Evolutionary conservation across 2,329 filamentous ascomycete genomes (phyloP).

Genomic region (Purpureocillium takamizusanense): DNA sequence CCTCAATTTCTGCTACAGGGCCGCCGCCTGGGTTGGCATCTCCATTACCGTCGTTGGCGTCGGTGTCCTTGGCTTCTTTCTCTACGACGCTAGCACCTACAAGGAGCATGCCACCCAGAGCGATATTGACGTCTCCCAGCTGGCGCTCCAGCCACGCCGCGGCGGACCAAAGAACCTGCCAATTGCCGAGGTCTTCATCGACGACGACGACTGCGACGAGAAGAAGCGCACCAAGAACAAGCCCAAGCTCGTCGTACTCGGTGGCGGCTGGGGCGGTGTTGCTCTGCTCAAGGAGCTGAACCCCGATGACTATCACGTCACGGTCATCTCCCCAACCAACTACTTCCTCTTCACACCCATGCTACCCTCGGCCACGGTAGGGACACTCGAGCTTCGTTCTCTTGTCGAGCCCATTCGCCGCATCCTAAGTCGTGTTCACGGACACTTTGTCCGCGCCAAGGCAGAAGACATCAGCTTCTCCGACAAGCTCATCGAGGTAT

Average conservation of each 20-base stretch:
- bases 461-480: conserved; percentile 90
- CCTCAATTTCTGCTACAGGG: conserved; percentile 55
- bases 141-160: conserved; percentile 69
- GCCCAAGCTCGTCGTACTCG: conserved; percentile 83
- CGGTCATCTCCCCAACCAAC: conserved; percentile 86
- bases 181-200: conserved; percentile 78
- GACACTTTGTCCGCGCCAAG: conserved; percentile 81
- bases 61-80: conserved; percentile 73
- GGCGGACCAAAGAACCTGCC: conserved; percentile 94
- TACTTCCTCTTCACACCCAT: conserved; percentile 98
- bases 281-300: conserved; percentile 84
- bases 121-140: conserved; percentile 76
- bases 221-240: conserved; percentile 72
- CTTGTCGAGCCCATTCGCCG: conserved; percentile 87
- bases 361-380: conserved; percentile 93
- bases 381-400: conserved; percentile 83
- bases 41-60: conserved; percentile 62
- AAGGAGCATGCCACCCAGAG: conserved; percentile 54
- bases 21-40: conserved; percentile 55
- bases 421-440: conserved; percentile 67
- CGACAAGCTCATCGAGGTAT: conserved; percentile 80
- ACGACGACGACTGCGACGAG: conserved; percentile 72
- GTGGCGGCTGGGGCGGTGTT: conserved; percentile 91
- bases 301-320: conserved; percentile 89
- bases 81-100: conserved; percentile 92